These are phyloP conservation scores for Flaveria robusta DNA, from an alignment of 129 eudicot species.

Conservation along the genomic window DNA sequence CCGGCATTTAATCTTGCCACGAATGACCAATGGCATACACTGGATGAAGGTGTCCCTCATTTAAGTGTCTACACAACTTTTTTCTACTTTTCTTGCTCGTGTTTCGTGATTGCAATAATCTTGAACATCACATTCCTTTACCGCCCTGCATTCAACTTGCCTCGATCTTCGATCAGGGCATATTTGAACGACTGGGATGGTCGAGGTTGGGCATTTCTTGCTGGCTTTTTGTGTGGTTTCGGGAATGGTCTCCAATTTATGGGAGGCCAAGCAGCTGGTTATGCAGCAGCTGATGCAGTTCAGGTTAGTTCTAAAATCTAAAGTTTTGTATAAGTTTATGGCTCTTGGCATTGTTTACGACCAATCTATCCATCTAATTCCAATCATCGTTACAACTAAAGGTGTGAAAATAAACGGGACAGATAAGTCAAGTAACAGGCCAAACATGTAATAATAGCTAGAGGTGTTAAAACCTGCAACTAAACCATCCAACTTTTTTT, in stretches of 20 bases:
- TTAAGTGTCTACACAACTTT: constrained; percentile 82
- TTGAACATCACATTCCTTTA: constrained; percentile 70
- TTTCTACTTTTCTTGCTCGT: constrained; percentile 84
- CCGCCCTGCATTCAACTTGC: constrained; percentile 58
- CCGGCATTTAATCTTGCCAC: constrained; percentile 92
- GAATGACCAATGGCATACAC: constrained; percentile 83
- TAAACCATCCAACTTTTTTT: not conserved
- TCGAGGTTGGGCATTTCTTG: constrained; percentile 82
- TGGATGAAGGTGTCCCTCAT: constrained; percentile 70
- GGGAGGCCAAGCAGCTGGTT: constrained; percentile 99
- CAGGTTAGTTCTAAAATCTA: constrained; percentile 49
- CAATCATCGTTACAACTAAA: not conserved
- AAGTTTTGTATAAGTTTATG: not conserved
- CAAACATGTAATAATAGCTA: not conserved
- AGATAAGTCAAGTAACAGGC: not conserved
- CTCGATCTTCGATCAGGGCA: constrained; percentile 63
- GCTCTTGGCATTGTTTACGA: constrained; percentile 6
- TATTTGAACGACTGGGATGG: constrained; percentile 82
- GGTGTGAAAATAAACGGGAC: not conserved
- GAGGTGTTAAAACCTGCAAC: not conserved
- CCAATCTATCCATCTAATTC: constrained; percentile 12
- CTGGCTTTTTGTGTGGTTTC: constrained; percentile 85
- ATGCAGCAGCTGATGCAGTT: constrained; percentile 96
- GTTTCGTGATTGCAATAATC: constrained; percentile 63
- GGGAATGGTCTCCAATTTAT: constrained; percentile 94